These are phyloP conservation scores for Chaetomiaceae sp. DNA, from an alignment of 2,329 filamentous ascomycete species.

Conservation along the genomic window DNA sequence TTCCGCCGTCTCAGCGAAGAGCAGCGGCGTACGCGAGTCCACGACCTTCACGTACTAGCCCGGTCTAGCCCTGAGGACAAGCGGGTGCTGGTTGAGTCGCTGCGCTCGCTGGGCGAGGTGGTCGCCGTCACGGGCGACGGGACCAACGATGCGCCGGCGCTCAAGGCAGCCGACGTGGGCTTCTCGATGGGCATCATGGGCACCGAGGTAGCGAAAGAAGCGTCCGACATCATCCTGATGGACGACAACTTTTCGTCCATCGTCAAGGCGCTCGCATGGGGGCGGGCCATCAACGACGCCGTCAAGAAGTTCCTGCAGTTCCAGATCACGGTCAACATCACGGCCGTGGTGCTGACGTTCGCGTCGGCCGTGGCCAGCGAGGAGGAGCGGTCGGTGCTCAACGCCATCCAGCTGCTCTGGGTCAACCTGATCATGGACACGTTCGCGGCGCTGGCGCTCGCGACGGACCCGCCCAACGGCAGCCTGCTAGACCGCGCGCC, in stretches of 20 bases:
- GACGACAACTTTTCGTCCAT: slow-evolving; percentile 59
- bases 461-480: slow-evolving; percentile 42
- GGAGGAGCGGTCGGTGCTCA: slow-evolving; percentile 63
- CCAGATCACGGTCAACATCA: slow-evolving; percentile 71
- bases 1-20: slow-evolving; percentile 46
- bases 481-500: slow-evolving; percentile 40
- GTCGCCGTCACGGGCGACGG: slow-evolving; percentile 59
- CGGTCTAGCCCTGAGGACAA: slow-evolving; percentile 48
- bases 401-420: slow-evolving; percentile 79
- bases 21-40: slow-evolving; percentile 50
- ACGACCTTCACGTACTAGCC: slow-evolving; percentile 40
- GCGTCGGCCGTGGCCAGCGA: slow-evolving; percentile 64
- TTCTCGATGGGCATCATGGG: slow-evolving; percentile 60
- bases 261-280: slow-evolving; percentile 60
- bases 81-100: slow-evolving; percentile 43
- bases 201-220: slow-evolving; percentile 60
- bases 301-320: slow-evolving; percentile 60
- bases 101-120: slow-evolving; percentile 33
- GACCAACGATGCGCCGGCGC: slow-evolving; percentile 57
- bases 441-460: slow-evolving; percentile 65
- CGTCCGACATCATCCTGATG: slow-evolving; percentile 57
- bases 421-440: slow-evolving; percentile 85
- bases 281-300: slow-evolving; percentile 58
- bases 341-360: slow-evolving; percentile 72
- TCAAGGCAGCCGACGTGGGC: slow-evolving; percentile 58